These are phyloP conservation scores for Apiospora rasikravindrae DNA, from an alignment of 2,329 filamentous ascomycete genomes.

Conservation along the genomic window DNA sequence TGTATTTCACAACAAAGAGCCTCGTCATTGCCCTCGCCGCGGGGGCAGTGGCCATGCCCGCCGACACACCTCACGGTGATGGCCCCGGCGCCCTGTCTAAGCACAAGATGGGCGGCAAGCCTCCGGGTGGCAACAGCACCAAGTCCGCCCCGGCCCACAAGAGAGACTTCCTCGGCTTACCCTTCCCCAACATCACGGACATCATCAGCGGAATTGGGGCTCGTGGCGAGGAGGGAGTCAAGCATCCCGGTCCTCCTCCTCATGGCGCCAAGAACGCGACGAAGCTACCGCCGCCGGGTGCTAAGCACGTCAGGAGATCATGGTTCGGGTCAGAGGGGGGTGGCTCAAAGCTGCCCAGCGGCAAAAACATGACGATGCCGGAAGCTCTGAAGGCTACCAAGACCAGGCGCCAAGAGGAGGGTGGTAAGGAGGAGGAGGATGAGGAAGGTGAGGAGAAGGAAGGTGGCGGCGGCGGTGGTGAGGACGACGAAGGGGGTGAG, in stretches of 20 bases:
- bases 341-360: background rate
- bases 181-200: conserved; percentile 5
- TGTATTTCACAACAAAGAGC: conserved; percentile 6
- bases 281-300: background rate
- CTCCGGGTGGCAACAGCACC: background rate
- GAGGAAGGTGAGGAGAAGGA: background rate
- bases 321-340: background rate
- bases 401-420: background rate
- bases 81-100: background rate
- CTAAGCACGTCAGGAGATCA: background rate
- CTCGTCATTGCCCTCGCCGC: conserved; percentile 5
- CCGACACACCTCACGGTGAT: background rate
- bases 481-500: background rate
- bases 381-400: background rate
- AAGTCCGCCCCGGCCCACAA: background rate
- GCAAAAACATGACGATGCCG: background rate
- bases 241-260: background rate
- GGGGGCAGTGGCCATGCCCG: background rate
- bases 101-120: background rate
- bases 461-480: no score
- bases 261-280: background rate
- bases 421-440: background rate
- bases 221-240: background rate
- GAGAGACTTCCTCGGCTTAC: background rate
- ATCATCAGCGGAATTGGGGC: background rate